phyloP scores from a whole-genome alignment of 2,329 filamentous ascomycete species.

The Claviceps purpurea region DNA sequence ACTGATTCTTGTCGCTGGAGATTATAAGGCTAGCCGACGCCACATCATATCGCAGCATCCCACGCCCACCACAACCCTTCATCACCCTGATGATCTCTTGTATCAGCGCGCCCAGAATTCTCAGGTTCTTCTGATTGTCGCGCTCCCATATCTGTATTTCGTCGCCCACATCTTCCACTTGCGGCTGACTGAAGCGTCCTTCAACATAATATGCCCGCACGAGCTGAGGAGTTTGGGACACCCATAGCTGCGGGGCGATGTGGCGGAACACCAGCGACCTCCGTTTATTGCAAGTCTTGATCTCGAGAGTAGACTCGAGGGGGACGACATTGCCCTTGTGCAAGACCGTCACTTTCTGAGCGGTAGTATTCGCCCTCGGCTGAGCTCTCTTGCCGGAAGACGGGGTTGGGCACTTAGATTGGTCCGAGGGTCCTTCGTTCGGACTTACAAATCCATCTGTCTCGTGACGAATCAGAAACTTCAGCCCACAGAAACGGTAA shows the following conservation, averaged over 20 bases:
- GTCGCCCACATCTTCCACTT: slow-evolving; percentile 19
- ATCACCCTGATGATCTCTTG: slow-evolving; percentile 4
- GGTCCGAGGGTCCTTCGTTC: slow-evolving; percentile 8
- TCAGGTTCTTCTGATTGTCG: slow-evolving; percentile 17
- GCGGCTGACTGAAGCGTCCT: slow-evolving; percentile 21
- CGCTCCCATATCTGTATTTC: slow-evolving; percentile 23
- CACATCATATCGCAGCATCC: not conserved
- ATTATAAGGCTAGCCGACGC: not conserved
- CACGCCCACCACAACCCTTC: not conserved
- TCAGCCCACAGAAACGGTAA: slow-evolving; percentile 28
- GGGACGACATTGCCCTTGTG: slow-evolving; percentile 18
- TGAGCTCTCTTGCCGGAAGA: slow-evolving; percentile 4
- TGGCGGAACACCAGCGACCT: slow-evolving; percentile 20
- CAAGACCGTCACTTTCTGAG: slow-evolving; percentile 13
- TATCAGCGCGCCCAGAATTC: slow-evolving; percentile 19
- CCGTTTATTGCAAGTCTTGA: slow-evolving; percentile 27
- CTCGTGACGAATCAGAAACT: slow-evolving; percentile 28
- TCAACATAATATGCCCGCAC: slow-evolving; percentile 28
- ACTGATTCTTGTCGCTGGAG: not conserved
- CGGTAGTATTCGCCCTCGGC: too few relatives aligned
- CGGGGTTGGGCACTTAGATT: slow-evolving; percentile 15
- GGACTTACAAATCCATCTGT: slow-evolving; percentile 25
- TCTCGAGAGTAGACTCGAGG: slow-evolving; percentile 25
- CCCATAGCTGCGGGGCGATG: slow-evolving; percentile 29
- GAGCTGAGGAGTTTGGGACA: slow-evolving; percentile 32